A percentile compares a stretch with the other conserved stretches of the same genome.
phyloP scores from a whole-genome alignment of 1,139 yeast genomes.

The Candida frijolesensis region DNA sequence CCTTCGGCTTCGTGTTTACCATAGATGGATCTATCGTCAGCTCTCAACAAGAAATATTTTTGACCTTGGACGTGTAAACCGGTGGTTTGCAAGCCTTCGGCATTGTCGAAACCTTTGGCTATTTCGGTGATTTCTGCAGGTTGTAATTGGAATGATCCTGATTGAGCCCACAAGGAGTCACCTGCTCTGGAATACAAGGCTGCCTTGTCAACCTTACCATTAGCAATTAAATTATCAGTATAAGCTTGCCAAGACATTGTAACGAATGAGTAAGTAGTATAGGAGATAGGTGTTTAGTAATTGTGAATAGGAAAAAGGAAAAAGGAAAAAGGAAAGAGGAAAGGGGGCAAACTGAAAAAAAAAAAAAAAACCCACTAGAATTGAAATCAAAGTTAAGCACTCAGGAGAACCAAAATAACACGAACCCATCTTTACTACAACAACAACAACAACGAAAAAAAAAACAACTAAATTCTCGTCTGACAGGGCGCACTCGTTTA shows the following conservation, averaged over 20 bases:
- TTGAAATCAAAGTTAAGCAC: not conserved
- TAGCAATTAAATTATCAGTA: slow-evolving; percentile 86
- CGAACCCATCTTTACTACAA: not conserved
- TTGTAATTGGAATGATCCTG: slow-evolving; percentile 68
- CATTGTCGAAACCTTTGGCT: slow-evolving; percentile 80
- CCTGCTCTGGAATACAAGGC: slow-evolving; percentile 94
- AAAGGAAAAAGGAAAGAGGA: not conserved
- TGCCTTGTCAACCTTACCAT: slow-evolving; percentile 89
- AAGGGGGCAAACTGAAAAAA: not conserved
- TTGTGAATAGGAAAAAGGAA: not conserved
- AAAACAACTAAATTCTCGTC: too few relatives aligned
- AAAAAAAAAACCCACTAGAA: not conserved
- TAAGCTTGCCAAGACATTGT: slow-evolving; percentile 68
- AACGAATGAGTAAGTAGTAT: not conserved
- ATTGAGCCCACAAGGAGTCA: slow-evolving; percentile 91
- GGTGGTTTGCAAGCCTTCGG: slow-evolving; percentile 73
- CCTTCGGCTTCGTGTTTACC: slow-evolving; percentile 92
- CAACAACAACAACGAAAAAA: not conserved
- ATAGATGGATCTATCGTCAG: slow-evolving; percentile 91
- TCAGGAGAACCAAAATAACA: not conserved
- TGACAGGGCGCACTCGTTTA: too few relatives aligned
- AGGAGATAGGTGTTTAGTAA: not conserved
- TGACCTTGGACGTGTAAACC: slow-evolving; percentile 86
- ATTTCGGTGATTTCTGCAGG: slow-evolving; percentile 73
- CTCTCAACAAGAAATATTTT: slow-evolving; percentile 85